Conservation (phyloP, 192 early-diverging fungal species). For the Entomortierella parvispora region DNA sequence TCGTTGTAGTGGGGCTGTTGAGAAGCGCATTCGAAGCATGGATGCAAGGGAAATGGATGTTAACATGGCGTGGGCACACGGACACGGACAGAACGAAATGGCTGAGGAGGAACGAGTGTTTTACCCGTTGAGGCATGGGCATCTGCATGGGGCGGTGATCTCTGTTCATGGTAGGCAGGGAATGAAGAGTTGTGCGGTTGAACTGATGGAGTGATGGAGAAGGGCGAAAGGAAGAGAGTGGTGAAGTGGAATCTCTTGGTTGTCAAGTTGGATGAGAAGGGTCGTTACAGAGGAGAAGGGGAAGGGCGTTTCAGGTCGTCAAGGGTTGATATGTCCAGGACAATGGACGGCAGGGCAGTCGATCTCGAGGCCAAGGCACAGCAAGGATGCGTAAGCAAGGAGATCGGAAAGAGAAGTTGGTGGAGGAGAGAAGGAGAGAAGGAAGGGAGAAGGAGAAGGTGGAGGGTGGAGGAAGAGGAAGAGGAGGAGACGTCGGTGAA, state of each 20-base stretch:
- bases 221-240: too few species aligned
- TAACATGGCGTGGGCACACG: neutral
- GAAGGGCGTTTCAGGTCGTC: neutral
- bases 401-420: conserved; percentile 7
- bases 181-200: conserved; percentile 1
- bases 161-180: conserved; percentile 10
- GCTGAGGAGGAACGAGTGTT: neutral
- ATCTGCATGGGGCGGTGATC: conserved; percentile 30
- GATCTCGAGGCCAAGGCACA: conserved; percentile 15
- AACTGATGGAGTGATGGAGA: conserved; percentile 6
- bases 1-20: conserved; percentile 9
- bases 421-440: neutral
- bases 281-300: neutral
- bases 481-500: neutral
- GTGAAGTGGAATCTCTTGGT: too few species aligned
- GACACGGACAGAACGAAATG: neutral
- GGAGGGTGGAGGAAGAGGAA: conserved; percentile 1
- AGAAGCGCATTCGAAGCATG: too few species aligned
- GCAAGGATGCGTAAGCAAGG: neutral
- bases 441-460: neutral
- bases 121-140: conserved; percentile 22
- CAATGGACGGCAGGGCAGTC: conserved; percentile 35
- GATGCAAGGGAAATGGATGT: neutral
- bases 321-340: conserved; percentile 9
- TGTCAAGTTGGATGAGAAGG: too few species aligned